Conservation (phyloP, 192 early-diverging fungal species). For the Globomyces pollinis-pini region DNA sequence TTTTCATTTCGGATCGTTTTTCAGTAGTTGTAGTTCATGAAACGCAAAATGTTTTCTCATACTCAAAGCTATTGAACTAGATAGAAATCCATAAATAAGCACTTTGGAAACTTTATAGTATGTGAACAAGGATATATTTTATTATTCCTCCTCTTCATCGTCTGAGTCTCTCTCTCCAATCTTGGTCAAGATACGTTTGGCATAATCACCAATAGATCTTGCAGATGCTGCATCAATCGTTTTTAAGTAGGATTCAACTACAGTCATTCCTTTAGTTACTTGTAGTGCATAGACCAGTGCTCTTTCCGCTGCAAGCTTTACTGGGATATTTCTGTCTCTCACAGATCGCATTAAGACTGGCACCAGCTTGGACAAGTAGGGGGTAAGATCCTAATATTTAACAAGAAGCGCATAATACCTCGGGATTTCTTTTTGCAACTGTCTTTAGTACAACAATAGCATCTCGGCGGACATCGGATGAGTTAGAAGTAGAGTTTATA, state of each 20-base stretch:
- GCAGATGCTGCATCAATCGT: conserved; percentile 30
- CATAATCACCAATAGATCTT: conserved; percentile 43
- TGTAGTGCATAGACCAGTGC: conserved; percentile 65
- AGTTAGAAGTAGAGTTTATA: background rate
- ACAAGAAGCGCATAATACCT: conserved; percentile 7
- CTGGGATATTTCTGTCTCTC: conserved; percentile 68
- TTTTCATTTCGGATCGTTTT: too few relatives aligned
- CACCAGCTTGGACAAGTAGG: conserved; percentile 47
- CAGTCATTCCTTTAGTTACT: conserved; percentile 35
- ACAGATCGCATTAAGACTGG: conserved; percentile 63
- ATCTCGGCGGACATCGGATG: conserved; percentile 28
- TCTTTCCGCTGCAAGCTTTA: conserved; percentile 82
- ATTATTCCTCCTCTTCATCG: conserved; percentile 13
- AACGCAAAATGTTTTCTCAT: too few relatives aligned
- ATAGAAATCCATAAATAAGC: too few relatives aligned
- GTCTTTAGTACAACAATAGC: conserved; percentile 36
- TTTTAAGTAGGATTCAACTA: conserved; percentile 29
- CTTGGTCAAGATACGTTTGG: conserved; percentile 37
- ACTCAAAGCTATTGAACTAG: too few relatives aligned
- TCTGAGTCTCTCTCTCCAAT: conserved; percentile 41
- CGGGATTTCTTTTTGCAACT: conserved; percentile 27
- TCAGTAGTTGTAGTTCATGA: too few relatives aligned
- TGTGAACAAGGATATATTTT: too few relatives aligned
- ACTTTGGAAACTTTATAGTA: too few relatives aligned
- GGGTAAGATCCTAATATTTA: conserved; percentile 32